phyloP scores from a whole-genome alignment of 305 asterid genomes.

The Solanum chacoense region DNA sequence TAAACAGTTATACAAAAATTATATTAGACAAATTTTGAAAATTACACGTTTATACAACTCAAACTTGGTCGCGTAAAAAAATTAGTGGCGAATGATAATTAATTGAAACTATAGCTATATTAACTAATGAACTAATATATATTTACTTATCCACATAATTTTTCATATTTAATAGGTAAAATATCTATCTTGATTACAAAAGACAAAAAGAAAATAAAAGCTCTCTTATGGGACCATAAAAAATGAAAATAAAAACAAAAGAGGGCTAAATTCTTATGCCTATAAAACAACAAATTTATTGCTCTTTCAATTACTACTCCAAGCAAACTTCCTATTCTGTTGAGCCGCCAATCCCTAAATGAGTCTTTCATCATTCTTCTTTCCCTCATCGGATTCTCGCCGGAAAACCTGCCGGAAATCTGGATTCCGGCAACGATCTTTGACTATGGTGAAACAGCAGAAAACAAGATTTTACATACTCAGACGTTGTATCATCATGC shows the following conservation, averaged over 20 bases:
- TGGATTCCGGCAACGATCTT: constrained; percentile 18
- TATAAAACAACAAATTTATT: neutral
- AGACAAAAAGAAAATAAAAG: neutral
- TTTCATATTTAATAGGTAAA: neutral
- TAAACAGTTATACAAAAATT: neutral
- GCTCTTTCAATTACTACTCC: neutral
- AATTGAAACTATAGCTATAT: too few species aligned
- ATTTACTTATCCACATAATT: too few species aligned
- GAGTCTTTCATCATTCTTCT: neutral
- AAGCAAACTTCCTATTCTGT: neutral
- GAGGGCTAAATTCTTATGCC: neutral
- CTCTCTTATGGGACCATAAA: neutral
- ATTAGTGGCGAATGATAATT: fast-evolving
- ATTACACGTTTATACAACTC: too few species aligned
- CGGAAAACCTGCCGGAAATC: constrained; percentile 7
- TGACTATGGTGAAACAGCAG: constrained; percentile 21
- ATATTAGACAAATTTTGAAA: too few species aligned
- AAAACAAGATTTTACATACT: constrained; percentile 34
- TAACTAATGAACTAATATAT: too few species aligned
- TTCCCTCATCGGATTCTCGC: constrained; percentile 3
- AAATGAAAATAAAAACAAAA: neutral
- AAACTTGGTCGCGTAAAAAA: fast-evolving
- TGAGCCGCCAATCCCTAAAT: neutral
- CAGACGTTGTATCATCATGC: constrained; percentile 29
- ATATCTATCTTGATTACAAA: neutral